Conservation (phyloP, 768 basidiomycete species). For the Gymnopilus junonius region DNA sequence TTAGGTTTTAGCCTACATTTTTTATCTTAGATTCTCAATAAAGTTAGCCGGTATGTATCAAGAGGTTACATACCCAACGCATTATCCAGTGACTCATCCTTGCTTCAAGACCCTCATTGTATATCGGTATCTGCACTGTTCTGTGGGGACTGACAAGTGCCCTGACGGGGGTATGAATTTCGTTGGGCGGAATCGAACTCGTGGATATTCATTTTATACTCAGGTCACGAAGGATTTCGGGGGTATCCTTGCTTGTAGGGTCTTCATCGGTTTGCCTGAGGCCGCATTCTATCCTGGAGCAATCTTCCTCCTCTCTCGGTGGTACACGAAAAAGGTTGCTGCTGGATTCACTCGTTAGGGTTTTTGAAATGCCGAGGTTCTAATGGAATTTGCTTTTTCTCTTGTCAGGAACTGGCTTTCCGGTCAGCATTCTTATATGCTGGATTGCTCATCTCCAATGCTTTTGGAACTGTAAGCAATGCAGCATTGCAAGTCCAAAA, state of each 20-base stretch:
- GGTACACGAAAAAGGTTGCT: slow-evolving; percentile 60
- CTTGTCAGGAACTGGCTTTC: slow-evolving; percentile 63
- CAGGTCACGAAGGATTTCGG: slow-evolving; percentile 55
- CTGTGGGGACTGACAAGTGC: slow-evolving; percentile 68
- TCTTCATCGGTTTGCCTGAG: slow-evolving; percentile 70
- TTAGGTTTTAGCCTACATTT: not conserved
- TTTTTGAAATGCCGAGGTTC: not conserved
- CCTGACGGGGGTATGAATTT: slow-evolving; percentile 56
- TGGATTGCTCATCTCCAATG: slow-evolving; percentile 66
- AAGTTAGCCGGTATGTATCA: slow-evolving; percentile 47
- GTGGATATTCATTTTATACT: not conserved
- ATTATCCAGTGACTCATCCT: not conserved
- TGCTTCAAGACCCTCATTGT: slow-evolving; percentile 56
- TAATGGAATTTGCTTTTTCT: slow-evolving; percentile 3
- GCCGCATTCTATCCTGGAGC: slow-evolving; percentile 71
- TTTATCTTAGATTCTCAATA: slow-evolving; percentile 51
- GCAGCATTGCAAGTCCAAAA: not conserved
- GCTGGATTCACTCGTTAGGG: not conserved
- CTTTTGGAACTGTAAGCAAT: slow-evolving; percentile 61
- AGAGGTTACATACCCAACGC: not conserved
- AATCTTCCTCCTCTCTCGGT: slow-evolving; percentile 50
- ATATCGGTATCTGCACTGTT: slow-evolving; percentile 63
- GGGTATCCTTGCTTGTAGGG: slow-evolving; percentile 58
- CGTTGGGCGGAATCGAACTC: not conserved
- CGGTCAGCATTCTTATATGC: slow-evolving; percentile 64